Conservation (phyloP, 2,329 filamentous ascomycete species). For the Colletotrichum phormii region DNA sequence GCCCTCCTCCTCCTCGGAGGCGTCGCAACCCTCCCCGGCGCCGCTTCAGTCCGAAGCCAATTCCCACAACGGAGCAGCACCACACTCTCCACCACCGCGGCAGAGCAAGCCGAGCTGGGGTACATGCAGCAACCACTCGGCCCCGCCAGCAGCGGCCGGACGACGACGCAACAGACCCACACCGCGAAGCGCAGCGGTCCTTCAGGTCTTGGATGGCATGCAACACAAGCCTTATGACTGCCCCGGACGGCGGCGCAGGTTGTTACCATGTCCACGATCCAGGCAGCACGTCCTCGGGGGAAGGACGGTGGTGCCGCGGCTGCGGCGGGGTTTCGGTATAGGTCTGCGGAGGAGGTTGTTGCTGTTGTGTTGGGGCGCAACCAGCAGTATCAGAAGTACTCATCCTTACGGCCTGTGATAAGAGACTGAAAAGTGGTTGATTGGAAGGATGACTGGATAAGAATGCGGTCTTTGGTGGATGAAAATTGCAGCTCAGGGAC, state of each 20-base stretch:
- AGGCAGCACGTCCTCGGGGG: not conserved
- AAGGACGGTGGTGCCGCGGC: not conserved
- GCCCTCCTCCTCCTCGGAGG: slow-evolving; percentile 39
- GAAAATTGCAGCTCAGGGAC: not conserved
- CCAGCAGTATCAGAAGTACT: slow-evolving; percentile 4
- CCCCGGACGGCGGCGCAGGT: slow-evolving; percentile 25
- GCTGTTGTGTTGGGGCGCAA: slow-evolving; percentile 8
- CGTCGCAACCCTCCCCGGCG: slow-evolving; percentile 39
- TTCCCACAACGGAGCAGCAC: slow-evolving; percentile 22
- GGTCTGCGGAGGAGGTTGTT: slow-evolving; percentile 2
- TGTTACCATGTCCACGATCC: slow-evolving; percentile 25
- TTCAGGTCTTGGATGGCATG: slow-evolving; percentile 19
- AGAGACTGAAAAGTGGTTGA: not conserved
- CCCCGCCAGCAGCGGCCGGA: slow-evolving; percentile 11
- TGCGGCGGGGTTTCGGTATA: not conserved
- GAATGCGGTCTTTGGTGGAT: not conserved
- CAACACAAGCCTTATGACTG: slow-evolving; percentile 30
- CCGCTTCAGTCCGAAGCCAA: slow-evolving; percentile 37
- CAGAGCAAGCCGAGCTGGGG: slow-evolving; percentile 28
- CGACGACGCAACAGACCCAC: not conserved
- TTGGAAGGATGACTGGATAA: not conserved
- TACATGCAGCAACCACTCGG: slow-evolving; percentile 34
- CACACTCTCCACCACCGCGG: not conserved
- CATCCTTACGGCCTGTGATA: not conserved
- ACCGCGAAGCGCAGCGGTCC: not conserved